Conservation (phyloP, 2,329 filamentous ascomycete species). For the Xylariales sp. region DNA sequence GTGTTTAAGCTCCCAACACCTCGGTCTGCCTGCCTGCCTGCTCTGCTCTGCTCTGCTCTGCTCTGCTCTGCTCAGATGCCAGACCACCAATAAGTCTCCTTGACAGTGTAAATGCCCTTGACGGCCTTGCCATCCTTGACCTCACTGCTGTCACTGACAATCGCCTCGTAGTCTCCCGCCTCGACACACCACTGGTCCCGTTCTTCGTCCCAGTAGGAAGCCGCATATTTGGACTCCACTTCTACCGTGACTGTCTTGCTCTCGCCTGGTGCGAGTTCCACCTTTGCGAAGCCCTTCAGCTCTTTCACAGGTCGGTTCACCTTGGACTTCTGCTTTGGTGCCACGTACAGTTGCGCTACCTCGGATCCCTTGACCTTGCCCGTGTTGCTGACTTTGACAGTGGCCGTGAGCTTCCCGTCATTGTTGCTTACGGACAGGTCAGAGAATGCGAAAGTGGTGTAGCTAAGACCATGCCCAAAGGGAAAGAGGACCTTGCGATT, state of each 20-base stretch:
- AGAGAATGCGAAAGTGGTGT: slow-evolving; percentile 62
- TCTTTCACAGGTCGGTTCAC: slow-evolving; percentile 57
- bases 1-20: no score
- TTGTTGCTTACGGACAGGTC: slow-evolving; percentile 42
- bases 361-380: slow-evolving; percentile 50
- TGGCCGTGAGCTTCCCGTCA: slow-evolving; percentile 44
- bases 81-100: slow-evolving; percentile 62
- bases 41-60: no score
- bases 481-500: slow-evolving; percentile 63
- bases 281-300: slow-evolving; percentile 62
- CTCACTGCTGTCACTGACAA: slow-evolving; percentile 54
- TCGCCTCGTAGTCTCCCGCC: slow-evolving; percentile 59
- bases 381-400: slow-evolving; percentile 55
- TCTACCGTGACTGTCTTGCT: slow-evolving; percentile 51
- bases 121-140: slow-evolving; percentile 42
- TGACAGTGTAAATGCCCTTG: slow-evolving; percentile 49
- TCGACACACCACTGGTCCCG: slow-evolving; percentile 61
- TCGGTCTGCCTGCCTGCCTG: no score
- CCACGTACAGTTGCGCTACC: slow-evolving; percentile 55
- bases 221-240: slow-evolving; percentile 58
- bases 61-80: no score
- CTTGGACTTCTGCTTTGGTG: slow-evolving; percentile 45
- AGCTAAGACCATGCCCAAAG: slow-evolving; percentile 77
- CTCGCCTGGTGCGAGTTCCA: slow-evolving; percentile 56
- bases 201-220: slow-evolving; percentile 67